Evolutionary conservation across 805 yeast genomes (phyloP).

Genomic region (Nakazawaea peltata): DNA sequence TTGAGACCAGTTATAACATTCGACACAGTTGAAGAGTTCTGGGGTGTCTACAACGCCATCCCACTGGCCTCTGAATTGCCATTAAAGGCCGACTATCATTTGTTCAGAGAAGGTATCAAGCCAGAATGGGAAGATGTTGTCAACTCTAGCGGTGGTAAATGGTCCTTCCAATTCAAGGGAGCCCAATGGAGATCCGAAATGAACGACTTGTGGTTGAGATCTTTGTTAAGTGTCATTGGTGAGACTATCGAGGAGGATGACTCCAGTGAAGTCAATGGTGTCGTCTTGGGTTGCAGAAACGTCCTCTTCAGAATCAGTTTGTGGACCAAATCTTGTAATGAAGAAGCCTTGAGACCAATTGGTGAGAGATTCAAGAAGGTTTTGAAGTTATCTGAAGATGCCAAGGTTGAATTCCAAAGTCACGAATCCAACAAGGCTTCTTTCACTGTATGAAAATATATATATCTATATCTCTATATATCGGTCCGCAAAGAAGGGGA

Average conservation of each 20-base stretch:
- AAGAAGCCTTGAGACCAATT: constrained; percentile 53
- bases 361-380: constrained; percentile 86
- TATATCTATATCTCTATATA: too few species aligned
- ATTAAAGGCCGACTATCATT: constrained; percentile 85
- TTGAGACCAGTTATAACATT: constrained; percentile 90
- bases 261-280: constrained; percentile 84
- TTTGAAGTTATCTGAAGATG: constrained; percentile 64
- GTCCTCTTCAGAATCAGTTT: constrained; percentile 77
- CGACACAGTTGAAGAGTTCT: constrained; percentile 94
- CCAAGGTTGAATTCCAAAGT: constrained; percentile 70
- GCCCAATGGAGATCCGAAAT: constrained; percentile 45
- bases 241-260: constrained; percentile 83
- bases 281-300: constrained; percentile 82
- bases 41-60: constrained; percentile 94
- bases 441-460: constrained; percentile 6
- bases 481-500: too few species aligned
- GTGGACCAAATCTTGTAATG: constrained; percentile 85
- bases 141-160: constrained; percentile 89
- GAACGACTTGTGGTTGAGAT: constrained; percentile 89
- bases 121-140: constrained; percentile 98
- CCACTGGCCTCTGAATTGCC: constrained; percentile 92
- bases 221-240: constrained; percentile 85
- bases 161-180: constrained; percentile 67
- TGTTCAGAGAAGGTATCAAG: constrained; percentile 86
- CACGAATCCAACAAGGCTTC: constrained; percentile 40